Percentiles rank a stretch among this genome's conserved stretches.
Conservation (phyloP, 2,329 filamentous ascomycete species). For the Alternaria sp. region DNA sequence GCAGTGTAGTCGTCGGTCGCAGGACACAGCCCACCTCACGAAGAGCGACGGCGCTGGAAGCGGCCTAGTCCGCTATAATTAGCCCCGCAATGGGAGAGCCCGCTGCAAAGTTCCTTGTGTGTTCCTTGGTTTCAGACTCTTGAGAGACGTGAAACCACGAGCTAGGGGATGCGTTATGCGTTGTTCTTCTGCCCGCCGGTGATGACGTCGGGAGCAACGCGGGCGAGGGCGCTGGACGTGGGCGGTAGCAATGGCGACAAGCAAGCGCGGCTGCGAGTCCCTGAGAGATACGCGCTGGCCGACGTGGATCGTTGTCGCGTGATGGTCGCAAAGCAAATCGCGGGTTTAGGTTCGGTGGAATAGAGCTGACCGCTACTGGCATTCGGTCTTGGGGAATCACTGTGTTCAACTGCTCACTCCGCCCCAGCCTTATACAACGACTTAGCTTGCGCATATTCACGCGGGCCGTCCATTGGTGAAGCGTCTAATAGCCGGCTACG, state of each 20-base stretch:
- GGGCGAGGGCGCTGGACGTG: neutral
- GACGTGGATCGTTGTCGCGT: slow-evolving; percentile 8
- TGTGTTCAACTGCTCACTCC: slow-evolving; percentile 8
- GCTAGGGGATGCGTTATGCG: slow-evolving; percentile 20
- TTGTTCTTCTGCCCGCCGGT: slow-evolving; percentile 10
- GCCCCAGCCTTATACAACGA: slow-evolving; percentile 22
- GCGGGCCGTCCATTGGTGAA: slow-evolving; percentile 4
- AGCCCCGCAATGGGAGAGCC: slow-evolving; percentile 13
- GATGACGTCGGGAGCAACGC: slow-evolving; percentile 1
- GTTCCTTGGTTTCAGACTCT: slow-evolving; percentile 31
- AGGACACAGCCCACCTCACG: slow-evolving; percentile 17
- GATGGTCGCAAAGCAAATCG: neutral
- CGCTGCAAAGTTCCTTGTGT: slow-evolving; percentile 14
- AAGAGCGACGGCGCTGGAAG: slow-evolving; percentile 19
- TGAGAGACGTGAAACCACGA: slow-evolving; percentile 24
- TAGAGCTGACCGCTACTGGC: slow-evolving; percentile 11
- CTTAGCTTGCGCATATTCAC: slow-evolving; percentile 5
- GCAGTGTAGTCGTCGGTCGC: slow-evolving; percentile 26
- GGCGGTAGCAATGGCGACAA: neutral
- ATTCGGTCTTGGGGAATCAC: slow-evolving; percentile 2
- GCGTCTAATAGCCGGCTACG: slow-evolving; percentile 9
- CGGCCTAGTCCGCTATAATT: slow-evolving; percentile 17
- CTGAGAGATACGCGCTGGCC: neutral
- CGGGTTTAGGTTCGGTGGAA: slow-evolving; percentile 7
- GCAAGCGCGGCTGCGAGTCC: slow-evolving; percentile 1